phyloP scores from a whole-genome alignment of 179 eudicot genomes.

The Drosera spatulata region DNA sequence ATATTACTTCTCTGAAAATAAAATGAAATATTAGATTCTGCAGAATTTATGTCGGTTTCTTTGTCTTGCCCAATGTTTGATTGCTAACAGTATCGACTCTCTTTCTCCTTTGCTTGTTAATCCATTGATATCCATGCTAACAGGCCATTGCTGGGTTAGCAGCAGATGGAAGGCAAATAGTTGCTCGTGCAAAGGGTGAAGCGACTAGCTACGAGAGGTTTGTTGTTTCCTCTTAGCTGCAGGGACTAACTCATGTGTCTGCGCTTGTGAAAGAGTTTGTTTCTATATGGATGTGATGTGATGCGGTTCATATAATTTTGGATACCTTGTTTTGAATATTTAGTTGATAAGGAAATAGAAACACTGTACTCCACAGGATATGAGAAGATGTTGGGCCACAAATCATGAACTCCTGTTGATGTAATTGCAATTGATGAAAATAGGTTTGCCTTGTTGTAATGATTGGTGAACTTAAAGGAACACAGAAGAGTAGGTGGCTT shows the following conservation, averaged over 20 bases:
- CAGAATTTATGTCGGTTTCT: background rate
- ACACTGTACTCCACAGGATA: too few species aligned
- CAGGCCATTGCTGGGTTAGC: slow-evolving; percentile 96
- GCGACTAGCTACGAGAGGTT: slow-evolving; percentile 84
- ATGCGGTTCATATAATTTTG: too few species aligned
- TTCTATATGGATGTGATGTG: background rate
- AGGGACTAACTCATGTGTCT: background rate
- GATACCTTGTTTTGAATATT: too few species aligned
- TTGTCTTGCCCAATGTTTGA: background rate
- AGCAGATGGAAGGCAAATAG: slow-evolving; percentile 93
- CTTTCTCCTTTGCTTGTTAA: background rate
- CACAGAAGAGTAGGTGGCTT: too few species aligned
- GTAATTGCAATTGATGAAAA: too few species aligned
- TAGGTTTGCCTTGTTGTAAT: too few species aligned
- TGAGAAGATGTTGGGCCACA: too few species aligned
- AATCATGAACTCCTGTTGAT: too few species aligned
- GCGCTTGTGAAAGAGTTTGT: background rate
- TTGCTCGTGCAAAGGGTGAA: slow-evolving; percentile 85
- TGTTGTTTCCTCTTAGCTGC: background rate
- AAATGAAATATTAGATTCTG: background rate
- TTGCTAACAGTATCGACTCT: background rate
- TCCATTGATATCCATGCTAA: slow-evolving; percentile 4
- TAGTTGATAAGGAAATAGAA: too few species aligned
- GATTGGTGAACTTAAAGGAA: too few species aligned
- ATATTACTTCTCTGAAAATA: too few species aligned